Evolutionary conservation across 176 grass and related monocot species (phyloP), one percentile per base, ranked within the genome.

Genomic region (Rhipidocladum racemiflorum): DNA sequence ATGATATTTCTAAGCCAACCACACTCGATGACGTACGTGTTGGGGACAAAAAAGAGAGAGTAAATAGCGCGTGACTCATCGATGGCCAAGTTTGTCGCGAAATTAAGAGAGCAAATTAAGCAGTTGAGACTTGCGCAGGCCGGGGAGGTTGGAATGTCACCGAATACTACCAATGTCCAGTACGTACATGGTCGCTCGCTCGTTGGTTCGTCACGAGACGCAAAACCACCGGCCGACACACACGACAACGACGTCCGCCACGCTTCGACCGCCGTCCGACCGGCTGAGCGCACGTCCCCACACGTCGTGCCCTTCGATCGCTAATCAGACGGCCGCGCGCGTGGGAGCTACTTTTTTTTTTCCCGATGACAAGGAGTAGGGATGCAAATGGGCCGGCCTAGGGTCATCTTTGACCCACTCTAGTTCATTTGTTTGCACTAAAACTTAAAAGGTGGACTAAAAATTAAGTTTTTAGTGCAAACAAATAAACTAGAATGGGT

Each of bases 141-240:
- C 13, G 43, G 12, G 76, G 45, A 64, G 70, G 77, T 85, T 77
- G 83, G 71, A 44, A 29, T 23, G 83, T 82, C 78, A 61, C 56
- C n/a, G 56, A 57, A 61, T 36, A 32, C 43, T 2, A 16, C 16
- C 23, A 5, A 54, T 25, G 74, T 25, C 55, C 38, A 44, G 15
- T 15, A 0, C 17, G 6, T 30, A 32, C 53, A 72, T 13, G 70
- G 30, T 14, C 43, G 35, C 51, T 44, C 24, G 14, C 1, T 48
- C 45, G 42, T 38, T 42, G 40, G 16, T 28, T 29, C 9, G 45
- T 78, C 56, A 15, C 12, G 4, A 27, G 14, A 40, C 21, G 70
- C 50, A 5, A 59, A 70, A 3, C 35, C 34, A 70, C 54, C 55
- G 50, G 54, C 71, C 72, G 83, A 81, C 77, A 77, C 82, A 44